Base-by-base conservation (phyloP, 140 eudicot genomes). In the Stevia rebaudiana region DNA sequence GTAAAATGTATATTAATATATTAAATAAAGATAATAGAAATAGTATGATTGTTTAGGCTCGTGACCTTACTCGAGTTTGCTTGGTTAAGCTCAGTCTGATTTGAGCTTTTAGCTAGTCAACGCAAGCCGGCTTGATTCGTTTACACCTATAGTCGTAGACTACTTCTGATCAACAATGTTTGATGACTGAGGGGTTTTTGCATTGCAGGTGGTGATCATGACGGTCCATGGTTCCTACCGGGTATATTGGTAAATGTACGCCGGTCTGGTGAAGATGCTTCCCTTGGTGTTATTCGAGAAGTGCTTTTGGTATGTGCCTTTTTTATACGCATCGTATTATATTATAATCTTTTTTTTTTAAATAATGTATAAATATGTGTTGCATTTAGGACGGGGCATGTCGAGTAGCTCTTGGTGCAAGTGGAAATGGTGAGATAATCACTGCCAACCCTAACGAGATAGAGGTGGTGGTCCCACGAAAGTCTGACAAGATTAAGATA, bases 221-320 rank as follows among this genome's bases (percentile, higher is more conserved):
- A 88, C 18, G 98, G 95, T 10, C 85, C 84, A 23, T 88, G 90
- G 90, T 78, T 85, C 52, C 47, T 85, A 61, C 83, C 99, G 3
- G 95, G 88, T 52, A 88, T 88, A 68, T 68, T 94, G 86, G 97
- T 94, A 63, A 88, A 74, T 72, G 81, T 88, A 16, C 88, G 83
- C 13, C 86, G 83, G 58, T 35, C 87, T 15, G 86, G 84, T 61
- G 99, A 83, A 11, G 95, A 88, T 46, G 73, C 64, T 24, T 61
- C 63, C 30, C 4, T 85, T 21, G 99, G 99, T 58, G 90, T 88
- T 48, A 70, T 88, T 28, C 86, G 79, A 44, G 99, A 94, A 60
- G 90, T 94, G 75, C 92, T 85, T 42, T 72, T 85, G 95, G 99
- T 94, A 83, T 71, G 74, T 71, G n/a, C 19, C 36, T 36, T 61